These are phyloP conservation scores for Fusarium acutatum DNA, from an alignment of 2,329 filamentous ascomycete genomes.

Conservation along the genomic window DNA sequence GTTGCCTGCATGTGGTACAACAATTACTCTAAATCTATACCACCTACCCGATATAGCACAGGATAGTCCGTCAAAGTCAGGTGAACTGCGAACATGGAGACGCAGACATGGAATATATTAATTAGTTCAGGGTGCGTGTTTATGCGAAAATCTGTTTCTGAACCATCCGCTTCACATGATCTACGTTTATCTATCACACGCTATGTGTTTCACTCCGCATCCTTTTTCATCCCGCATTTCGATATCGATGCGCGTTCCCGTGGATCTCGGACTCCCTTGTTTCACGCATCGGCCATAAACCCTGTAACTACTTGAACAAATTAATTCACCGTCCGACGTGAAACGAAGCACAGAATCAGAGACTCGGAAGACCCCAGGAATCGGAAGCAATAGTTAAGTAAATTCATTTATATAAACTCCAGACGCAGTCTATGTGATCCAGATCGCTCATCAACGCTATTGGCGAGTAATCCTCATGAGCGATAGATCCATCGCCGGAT, in stretches of 20 bases:
- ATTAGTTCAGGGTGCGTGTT: conserved; percentile 20
- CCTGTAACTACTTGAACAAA: conserved; percentile 11
- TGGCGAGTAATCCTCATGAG: conserved; percentile 4
- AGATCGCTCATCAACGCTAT: conserved; percentile 32
- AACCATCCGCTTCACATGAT: conserved; percentile 19
- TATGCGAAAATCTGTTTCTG: conserved; percentile 8
- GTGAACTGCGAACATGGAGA: neutral
- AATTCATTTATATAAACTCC: conserved; percentile 20
- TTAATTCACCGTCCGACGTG: neutral
- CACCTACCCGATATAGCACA: neutral
- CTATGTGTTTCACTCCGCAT: conserved; percentile 15
- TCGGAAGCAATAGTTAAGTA: neutral
- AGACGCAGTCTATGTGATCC: conserved; percentile 23
- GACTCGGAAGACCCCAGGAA: neutral
- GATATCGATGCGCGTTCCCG: conserved; percentile 8
- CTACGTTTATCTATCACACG: conserved; percentile 8
- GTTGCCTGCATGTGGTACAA: neutral
- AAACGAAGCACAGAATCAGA: neutral
- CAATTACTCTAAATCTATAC: neutral
- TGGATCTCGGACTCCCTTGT: conserved; percentile 23
- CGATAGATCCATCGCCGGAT: conserved; percentile 19
- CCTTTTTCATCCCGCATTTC: conserved; percentile 33
- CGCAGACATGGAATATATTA: neutral
- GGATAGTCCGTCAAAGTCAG: conserved; percentile 4
- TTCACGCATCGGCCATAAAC: conserved; percentile 17